phyloP scores from a whole-genome alignment of 164 flowering plant species.

The Vitis rupestris region DNA sequence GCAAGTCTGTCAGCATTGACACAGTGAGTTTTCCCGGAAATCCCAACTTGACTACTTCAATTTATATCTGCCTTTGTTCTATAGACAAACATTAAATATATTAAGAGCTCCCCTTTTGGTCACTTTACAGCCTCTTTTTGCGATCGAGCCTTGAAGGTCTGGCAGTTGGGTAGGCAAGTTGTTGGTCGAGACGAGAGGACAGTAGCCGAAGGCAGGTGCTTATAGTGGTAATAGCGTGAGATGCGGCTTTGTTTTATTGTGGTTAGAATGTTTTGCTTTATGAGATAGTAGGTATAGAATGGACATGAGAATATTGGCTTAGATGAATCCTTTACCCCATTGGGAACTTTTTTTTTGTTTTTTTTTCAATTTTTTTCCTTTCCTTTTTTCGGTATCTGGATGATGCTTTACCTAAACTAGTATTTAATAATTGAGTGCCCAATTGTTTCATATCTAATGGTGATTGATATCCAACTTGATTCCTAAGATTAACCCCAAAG shows the following conservation, averaged over 20 bases:
- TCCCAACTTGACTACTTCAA: not conserved
- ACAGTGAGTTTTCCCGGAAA: conserved; percentile 27
- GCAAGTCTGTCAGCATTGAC: conserved; percentile 58
- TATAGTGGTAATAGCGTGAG: not conserved
- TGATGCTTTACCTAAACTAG: too few species aligned
- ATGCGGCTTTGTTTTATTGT: conserved; percentile 16
- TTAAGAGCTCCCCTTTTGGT: not conserved
- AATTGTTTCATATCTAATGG: too few species aligned
- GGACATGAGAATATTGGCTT: not conserved
- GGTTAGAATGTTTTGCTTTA: conserved; percentile 11
- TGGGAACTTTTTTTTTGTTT: too few species aligned
- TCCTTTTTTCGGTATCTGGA: too few species aligned
- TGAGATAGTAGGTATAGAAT: conserved; percentile 8
- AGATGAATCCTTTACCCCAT: not conserved
- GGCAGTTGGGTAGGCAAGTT: not conserved
- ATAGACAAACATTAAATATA: too few species aligned
- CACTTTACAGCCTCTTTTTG: conserved; percentile 42
- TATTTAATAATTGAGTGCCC: too few species aligned
- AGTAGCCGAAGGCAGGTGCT: not conserved
- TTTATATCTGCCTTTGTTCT: not conserved
- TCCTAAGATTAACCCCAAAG: too few species aligned
- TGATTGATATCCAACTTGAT: too few species aligned
- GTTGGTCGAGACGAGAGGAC: not conserved
- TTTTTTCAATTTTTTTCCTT: too few species aligned
- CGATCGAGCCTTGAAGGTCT: conserved; percentile 32